Conservation (phyloP, 2,329 filamentous ascomycete genomes). For the Xylaria sp. region DNA sequence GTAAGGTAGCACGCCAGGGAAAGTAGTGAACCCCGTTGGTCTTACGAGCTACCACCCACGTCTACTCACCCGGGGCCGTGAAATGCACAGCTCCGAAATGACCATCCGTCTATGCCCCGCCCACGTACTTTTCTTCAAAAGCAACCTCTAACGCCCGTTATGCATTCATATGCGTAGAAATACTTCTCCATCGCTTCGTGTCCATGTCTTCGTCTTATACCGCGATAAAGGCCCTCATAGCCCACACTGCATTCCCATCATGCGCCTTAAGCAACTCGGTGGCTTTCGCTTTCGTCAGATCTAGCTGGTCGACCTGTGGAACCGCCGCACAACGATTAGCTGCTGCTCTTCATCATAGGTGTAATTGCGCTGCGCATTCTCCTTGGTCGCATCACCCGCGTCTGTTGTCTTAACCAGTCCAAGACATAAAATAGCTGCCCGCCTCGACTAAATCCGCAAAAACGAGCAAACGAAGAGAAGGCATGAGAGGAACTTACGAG, state of each 20-base stretch:
- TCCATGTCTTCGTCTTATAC: conserved; percentile 14
- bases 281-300: conserved; percentile 72
- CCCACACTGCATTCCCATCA: conserved; percentile 71
- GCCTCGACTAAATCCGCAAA: neutral
- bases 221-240: conserved; percentile 63
- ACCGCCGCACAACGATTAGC: neutral
- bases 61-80: neutral
- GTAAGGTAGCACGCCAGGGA: neutral
- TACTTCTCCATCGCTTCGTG: neutral
- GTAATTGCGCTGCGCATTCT: neutral
- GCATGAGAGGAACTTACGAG: conserved; percentile 56
- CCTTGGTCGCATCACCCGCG: neutral
- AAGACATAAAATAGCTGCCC: neutral
- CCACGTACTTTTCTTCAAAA: conserved; percentile 4
- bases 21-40: neutral
- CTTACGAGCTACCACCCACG: neutral
- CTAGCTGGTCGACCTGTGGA: conserved; percentile 69
- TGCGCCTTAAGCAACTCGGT: conserved; percentile 75
- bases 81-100: neutral
- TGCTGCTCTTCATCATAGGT: neutral
- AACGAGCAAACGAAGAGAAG: neutral
- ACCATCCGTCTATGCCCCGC: neutral
- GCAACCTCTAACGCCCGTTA: conserved; percentile 21
- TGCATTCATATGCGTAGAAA: conserved; percentile 6
- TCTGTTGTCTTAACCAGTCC: neutral